Conservation (phyloP, 257 asterid genomes). For the Gentiana macrophylla region DNA sequence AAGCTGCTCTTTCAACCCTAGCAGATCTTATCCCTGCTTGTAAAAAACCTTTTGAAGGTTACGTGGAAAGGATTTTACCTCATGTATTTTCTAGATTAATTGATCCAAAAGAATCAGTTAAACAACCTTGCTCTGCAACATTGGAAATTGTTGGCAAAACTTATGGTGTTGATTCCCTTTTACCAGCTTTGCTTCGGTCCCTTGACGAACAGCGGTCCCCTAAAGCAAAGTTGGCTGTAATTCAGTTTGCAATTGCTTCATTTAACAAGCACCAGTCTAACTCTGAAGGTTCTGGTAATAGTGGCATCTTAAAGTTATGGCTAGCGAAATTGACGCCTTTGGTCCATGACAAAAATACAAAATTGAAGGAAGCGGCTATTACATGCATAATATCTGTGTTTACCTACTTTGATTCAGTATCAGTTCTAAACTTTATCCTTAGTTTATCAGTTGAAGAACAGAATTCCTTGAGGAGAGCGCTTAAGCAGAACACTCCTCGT, state of each 20-base stretch:
- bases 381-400: conserved; percentile 87
- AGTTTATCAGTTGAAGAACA: conserved; percentile 96
- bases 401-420: conserved; percentile 71
- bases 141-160: conserved; percentile 88
- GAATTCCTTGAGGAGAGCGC: conserved; percentile 88
- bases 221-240: conserved; percentile 94
- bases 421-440: conserved; percentile 75
- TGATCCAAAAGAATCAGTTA: conserved; percentile 92
- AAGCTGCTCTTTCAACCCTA: conserved; percentile 96
- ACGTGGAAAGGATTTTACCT: conserved; percentile 95
- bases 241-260: conserved; percentile 87
- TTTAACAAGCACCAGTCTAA: conserved; percentile 71
- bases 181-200: conserved; percentile 93
- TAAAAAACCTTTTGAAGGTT: conserved; percentile 91
- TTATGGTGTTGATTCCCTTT: conserved; percentile 81
- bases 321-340: conserved; percentile 83
- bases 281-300: conserved; percentile 74
- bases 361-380: conserved; percentile 88
- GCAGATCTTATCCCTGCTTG: conserved; percentile 95
- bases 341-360: conserved; percentile 85
- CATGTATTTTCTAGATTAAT: conserved; percentile 96
- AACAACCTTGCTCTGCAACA: conserved; percentile 93
- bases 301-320: conserved; percentile 92
- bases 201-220: conserved; percentile 99
- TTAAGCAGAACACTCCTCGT: conserved; percentile 96